Evolutionary conservation across 345 rosid species (phyloP).

Genomic region (Citrus sinensis): DNA sequence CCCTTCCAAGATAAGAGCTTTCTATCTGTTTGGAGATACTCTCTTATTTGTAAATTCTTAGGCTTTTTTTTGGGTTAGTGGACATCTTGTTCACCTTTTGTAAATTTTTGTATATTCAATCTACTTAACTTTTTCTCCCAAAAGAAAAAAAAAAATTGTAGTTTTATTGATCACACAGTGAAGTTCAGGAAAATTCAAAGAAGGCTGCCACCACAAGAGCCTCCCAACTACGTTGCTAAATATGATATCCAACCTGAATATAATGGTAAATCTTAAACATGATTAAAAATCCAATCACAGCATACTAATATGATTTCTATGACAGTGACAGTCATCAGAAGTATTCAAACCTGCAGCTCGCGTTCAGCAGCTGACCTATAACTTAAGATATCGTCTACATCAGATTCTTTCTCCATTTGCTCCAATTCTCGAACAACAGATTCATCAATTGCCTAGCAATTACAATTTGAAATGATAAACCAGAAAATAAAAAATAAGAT

Average conservation of each 20-base stretch:
- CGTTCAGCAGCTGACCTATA: slow-evolving; percentile 80
- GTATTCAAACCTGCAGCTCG: slow-evolving; percentile 72
- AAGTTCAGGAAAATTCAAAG: not conserved
- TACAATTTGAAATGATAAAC: slow-evolving; percentile 25
- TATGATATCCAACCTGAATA: not conserved
- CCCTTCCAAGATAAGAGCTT: no score
- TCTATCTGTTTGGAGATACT: no score
- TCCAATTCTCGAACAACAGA: slow-evolving; percentile 66
- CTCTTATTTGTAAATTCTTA: no score
- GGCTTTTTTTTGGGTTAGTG: no score
- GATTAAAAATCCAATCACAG: not conserved
- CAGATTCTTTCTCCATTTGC: slow-evolving; percentile 84
- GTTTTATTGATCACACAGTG: not conserved
- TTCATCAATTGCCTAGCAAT: slow-evolving; percentile 59
- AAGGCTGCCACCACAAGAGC: not conserved
- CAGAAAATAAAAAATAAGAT: slow-evolving; percentile 6
- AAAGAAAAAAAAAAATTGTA: no score
- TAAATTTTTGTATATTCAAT: no score
- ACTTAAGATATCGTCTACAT: slow-evolving; percentile 77
- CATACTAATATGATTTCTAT: not conserved
- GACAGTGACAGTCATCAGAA: not conserved
- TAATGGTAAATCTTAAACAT: not conserved
- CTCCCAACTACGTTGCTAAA: not conserved
- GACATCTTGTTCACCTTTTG: no score
- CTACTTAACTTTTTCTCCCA: no score